Percentiles rank a stretch among this genome's conserved stretches.
Evolutionary conservation across 2,329 filamentous ascomycete genomes (phyloP).

Genomic region (Tolypocladium ophioglossoides): DNA sequence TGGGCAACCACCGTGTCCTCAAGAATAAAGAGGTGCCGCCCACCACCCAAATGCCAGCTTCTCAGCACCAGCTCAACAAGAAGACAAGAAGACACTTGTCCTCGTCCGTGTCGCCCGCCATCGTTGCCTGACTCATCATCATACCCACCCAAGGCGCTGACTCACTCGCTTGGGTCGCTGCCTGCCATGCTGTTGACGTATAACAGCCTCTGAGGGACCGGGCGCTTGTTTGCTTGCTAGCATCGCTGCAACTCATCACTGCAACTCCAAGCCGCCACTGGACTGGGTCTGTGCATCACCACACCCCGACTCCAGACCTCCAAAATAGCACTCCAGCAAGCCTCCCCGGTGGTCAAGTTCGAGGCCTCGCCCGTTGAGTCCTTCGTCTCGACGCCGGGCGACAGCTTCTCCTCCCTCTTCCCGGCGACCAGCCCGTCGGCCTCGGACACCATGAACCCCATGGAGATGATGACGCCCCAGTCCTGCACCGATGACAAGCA

Average conservation of each 20-base stretch:
- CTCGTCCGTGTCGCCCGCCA: constrained; percentile 8
- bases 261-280: background rate
- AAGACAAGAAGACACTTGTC: constrained; percentile 16
- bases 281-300: constrained; percentile 2
- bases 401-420: constrained; percentile 40
- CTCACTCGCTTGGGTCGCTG: constrained; percentile 10
- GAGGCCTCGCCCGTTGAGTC: constrained; percentile 45
- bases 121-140: constrained; percentile 11
- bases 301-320: constrained; percentile 5
- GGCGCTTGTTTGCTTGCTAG: constrained; percentile 2
- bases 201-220: constrained; percentile 7
- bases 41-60: no score
- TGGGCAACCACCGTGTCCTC: constrained; percentile 16
- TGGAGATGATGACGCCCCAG: constrained; percentile 39
- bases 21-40: constrained; percentile 23
- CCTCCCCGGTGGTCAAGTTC: constrained; percentile 37
- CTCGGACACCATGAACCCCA: constrained; percentile 28
- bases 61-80: no score
- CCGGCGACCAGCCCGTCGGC: constrained; percentile 17
- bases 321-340: constrained; percentile 29
- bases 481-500: constrained; percentile 24
- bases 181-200: constrained; percentile 12
- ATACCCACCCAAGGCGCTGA: constrained; percentile 7
- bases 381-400: constrained; percentile 38
- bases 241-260: constrained; percentile 1